Evolutionary conservation across 306 rosid genomes (phyloP), one percentile per base, ranked within the genome.

Genomic region (Castanopsis chinensis): DNA sequence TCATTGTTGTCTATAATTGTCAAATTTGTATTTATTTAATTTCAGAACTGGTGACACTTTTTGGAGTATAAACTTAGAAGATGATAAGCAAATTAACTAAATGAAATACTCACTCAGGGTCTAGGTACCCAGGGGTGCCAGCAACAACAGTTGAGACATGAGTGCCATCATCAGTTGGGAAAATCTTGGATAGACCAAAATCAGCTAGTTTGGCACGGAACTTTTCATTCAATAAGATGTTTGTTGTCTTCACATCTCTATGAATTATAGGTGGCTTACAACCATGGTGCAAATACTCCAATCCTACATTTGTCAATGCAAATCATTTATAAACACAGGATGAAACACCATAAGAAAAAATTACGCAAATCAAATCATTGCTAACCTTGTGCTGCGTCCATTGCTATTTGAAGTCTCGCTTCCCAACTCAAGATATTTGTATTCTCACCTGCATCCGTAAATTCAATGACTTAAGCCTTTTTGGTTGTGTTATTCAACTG

Each of bases 201-300:
- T 83, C 90, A 70, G 92, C 80, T 23, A 92, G 37, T 76, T 87
- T 87, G 2, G 87, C 91, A 19, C 67, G 79, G 11, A 87, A 77
- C 1, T 81, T 87, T 41, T 85, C 81, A 25, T 72, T 82, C 25
- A 86, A 69, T 72, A 86, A 84, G 68, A 90, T 83, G 71, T 90
- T 90, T 33, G 86, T 21, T 37, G 80, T 20, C 71, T 90, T 90
- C 45, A 88, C 89, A 73, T 88, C 90, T 79, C 89, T 86, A 21
- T 90, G 94, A 28, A 76, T 41, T 60, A 82, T 82, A 5, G 74
- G 83, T 32, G 86, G 89, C 73, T 68, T 84, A 49, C 91, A 85
- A 79, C 90, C 90, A 14, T 74, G 41, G 37, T 90, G 91, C 67
- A 90, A 75, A 78, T 90, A 90, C 78, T 90, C 93, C 69, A 90